Percentiles rank a stretch among this genome's conserved stretches.
Conservation (phyloP, 2,329 filamentous ascomycete species). For the Rutstroemia sp. region DNA sequence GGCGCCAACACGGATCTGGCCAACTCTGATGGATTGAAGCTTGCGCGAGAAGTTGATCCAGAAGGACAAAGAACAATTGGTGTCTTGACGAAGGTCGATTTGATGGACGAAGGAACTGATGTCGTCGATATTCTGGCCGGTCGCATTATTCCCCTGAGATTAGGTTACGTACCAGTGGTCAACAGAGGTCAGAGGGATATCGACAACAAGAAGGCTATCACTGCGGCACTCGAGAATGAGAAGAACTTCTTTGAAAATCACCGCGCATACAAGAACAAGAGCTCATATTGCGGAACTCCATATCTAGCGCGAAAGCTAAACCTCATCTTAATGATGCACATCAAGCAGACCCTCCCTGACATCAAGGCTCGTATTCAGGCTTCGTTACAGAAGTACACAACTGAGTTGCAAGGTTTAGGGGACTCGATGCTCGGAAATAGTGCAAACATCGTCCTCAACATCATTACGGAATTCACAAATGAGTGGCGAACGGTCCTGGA, state of each 20-base stretch:
- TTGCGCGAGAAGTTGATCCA: conserved; percentile 92
- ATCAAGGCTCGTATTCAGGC: conserved; percentile 97
- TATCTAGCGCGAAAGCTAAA: conserved; percentile 96
- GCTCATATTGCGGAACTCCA: conserved; percentile 94
- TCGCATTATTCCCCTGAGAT: conserved; percentile 86
- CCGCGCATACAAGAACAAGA: conserved; percentile 98
- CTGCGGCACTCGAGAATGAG: conserved; percentile 83
- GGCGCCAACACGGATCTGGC: conserved; percentile 96
- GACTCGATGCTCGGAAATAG: conserved; percentile 95
- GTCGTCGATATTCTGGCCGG: conserved; percentile 98
- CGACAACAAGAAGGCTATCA: conserved; percentile 94
- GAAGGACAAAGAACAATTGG: conserved; percentile 97
- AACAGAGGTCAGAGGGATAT: conserved; percentile 98
- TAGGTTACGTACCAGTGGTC: conserved; percentile 96
- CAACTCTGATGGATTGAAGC: conserved; percentile 95
- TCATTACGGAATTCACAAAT: conserved; percentile 97
- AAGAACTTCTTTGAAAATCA: conserved; percentile 98
- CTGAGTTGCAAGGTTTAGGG: conserved; percentile 75
- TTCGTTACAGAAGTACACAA: conserved; percentile 83
- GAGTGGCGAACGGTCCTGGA: conserved; percentile 96
- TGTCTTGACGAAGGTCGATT: conserved; percentile 95
- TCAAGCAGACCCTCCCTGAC: conserved; percentile 97
- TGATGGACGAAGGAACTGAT: conserved; percentile 98
- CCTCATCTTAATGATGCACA: conserved; percentile 99
- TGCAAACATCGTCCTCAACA: conserved; percentile 93